Conservation (phyloP, 1,139 yeast species). For the Debaryomyces sp. region DNA sequence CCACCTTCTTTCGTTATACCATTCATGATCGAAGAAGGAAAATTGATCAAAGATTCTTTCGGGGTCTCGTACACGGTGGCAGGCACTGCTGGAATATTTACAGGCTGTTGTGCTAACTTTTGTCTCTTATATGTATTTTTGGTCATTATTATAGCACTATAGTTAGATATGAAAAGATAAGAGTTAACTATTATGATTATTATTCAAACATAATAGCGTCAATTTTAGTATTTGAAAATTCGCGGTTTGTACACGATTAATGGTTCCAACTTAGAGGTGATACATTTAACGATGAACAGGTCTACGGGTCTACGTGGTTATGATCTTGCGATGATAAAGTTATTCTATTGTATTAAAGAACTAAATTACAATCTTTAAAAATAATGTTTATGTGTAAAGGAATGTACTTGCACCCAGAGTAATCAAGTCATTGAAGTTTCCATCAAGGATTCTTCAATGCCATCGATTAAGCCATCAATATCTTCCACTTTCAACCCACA, state of each 20-base stretch:
- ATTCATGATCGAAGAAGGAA: constrained; percentile 44
- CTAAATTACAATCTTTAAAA: constrained; percentile 5
- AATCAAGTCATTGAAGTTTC: constrained; percentile 21
- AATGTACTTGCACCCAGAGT: background rate
- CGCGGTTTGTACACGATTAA: background rate
- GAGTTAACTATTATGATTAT: background rate
- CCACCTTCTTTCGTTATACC: constrained; percentile 51
- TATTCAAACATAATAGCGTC: background rate
- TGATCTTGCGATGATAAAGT: background rate
- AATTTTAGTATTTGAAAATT: background rate
- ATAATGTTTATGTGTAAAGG: background rate
- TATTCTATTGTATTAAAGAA: constrained; percentile 4
- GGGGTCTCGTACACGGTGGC: constrained; percentile 38
- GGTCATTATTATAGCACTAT: constrained; percentile 5
- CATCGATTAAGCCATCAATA: constrained; percentile 64
- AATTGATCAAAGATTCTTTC: constrained; percentile 35
- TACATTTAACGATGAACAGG: background rate
- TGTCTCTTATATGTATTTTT: constrained; percentile 13
- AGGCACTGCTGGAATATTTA: constrained; percentile 13
- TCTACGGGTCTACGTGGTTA: background rate
- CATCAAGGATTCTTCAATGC: constrained; percentile 47
- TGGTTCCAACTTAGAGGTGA: background rate
- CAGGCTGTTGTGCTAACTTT: constrained; percentile 9
- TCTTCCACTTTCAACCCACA: constrained; percentile 82
- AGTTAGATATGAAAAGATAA: background rate